Conservation (phyloP, 2,329 filamentous ascomycete genomes). For the Dactylellina leptospora region DNA sequence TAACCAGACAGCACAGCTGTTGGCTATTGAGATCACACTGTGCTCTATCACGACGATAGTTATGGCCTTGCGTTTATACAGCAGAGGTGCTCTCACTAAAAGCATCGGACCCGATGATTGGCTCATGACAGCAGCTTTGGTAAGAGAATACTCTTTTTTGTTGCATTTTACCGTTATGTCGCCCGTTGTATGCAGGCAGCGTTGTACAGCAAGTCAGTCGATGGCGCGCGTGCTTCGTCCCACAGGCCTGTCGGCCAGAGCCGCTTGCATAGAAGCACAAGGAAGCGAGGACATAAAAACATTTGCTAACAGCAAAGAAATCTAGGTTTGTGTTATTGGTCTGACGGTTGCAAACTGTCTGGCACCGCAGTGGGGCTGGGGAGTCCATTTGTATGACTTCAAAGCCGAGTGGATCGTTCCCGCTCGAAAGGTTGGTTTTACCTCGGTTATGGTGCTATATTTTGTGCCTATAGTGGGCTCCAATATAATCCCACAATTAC, state of each 20-base stretch:
- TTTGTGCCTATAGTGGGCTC: constrained; percentile 14
- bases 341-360: constrained; percentile 42
- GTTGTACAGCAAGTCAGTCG: too few relatives aligned
- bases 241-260: too few relatives aligned
- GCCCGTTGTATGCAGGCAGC: too few relatives aligned
- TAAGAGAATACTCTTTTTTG: constrained; percentile 58
- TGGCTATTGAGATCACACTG: constrained; percentile 61
- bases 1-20: constrained; percentile 60
- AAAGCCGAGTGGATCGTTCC: constrained; percentile 46
- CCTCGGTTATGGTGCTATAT: constrained; percentile 29
- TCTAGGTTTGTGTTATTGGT: constrained; percentile 35
- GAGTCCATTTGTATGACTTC: constrained; percentile 51
- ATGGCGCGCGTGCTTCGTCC: too few relatives aligned
- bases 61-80: constrained; percentile 61
- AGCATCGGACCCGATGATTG: constrained; percentile 61
- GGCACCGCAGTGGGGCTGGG: constrained; percentile 50
- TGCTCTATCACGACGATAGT: constrained; percentile 60
- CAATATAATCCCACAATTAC: constrained; percentile 23
- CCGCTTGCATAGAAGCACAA: too few relatives aligned
- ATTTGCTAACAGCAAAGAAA: constrained; percentile 6
- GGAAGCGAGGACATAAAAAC: too few relatives aligned
- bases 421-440: constrained; percentile 50
- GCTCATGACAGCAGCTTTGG: constrained; percentile 62
- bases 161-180: constrained; percentile 51
- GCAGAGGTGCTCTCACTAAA: constrained; percentile 59